Evolutionary conservation across 441 rosid genomes (phyloP), one percentile per base, ranked within the genome.

Genomic region (Melastoma candidum): DNA sequence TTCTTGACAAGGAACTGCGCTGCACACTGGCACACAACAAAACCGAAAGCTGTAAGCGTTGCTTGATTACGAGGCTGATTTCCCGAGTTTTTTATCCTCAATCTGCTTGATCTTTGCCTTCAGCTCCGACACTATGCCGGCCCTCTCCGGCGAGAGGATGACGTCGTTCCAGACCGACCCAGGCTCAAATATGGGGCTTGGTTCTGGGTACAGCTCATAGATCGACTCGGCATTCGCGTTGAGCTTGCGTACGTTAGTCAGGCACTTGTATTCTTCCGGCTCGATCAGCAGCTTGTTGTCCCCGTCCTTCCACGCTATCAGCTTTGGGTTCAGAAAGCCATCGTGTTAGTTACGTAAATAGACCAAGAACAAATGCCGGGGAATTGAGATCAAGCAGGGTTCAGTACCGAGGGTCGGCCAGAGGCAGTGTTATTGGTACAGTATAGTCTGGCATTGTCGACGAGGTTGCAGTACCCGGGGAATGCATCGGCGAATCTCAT

Each of bases 261-360:
- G 61, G 64, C 87, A 83, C 1, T 78, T 72, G 39, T 74, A 54
- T 2, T 69, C 80, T 32, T 79, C 87, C 9, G 84, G 74, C 3
- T 83, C 97, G 8, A 82, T 71, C 46, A 92, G 77, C 26, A 85
- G 71, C 13, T 65, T 80, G 69, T 59, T 77, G 0, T 63, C 71
- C 58, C 79, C 84, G 25, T 78, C 79, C 72, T 87, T 87, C 95
- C 96, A 54, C 11, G 82, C 95, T 58, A 83, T 81, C 44, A 90
- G 67, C 97, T 90, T 74, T 63, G 49, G 41, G 53, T 61, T 49
- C 47, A 10, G 41, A 17, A 14, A 47, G 17, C 11, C 9, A 22
- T 53, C 1, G 17, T 4, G 14, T 22, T 46, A 2, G 51, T 10
- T 32, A n/a, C 52, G 26, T 14, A 14, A 2, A 25, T 1, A 12